Evolutionary conservation across 371 early-diverging fungal genomes (phyloP), one percentile per base, ranked within the genome.

Genomic region (Mortierella sp.): DNA sequence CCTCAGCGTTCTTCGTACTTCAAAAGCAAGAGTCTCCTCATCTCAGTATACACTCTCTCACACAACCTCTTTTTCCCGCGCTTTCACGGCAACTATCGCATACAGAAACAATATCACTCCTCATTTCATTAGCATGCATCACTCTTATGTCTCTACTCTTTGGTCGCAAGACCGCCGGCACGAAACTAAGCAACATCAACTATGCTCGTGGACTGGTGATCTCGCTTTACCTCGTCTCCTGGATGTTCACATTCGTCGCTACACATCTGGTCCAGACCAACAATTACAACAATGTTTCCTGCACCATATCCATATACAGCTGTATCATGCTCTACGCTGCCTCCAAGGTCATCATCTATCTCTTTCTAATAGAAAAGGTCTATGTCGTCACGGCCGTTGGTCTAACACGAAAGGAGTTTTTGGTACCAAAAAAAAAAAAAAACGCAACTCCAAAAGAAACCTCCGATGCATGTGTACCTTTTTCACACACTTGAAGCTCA

Each of bases 321-420:
- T 64, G 65, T 23, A 56, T 72, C 2, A 24, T 81, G 4, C 41
- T 83, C 6, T 83, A 80, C 54, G 80, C 81, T 3, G 27, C 62
- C 9, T 53, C 80, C 27, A 86, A 82, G 54, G 49, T 78, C 17
- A 47, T 78, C 2, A 65, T 85, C 1, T 83, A 76, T 63, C 70
- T 83, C 27, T 83, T 83, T 49, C 73, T 81, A 50, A 82, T 81
- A 42, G 84, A 83, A 72, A 85, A 85, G 80, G 86, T 82, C 9
- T 57, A 55, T 15, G 46, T 58, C 24, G 64, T 64, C 26, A 71
- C 58, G 11, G 37, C 57, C 50, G 58, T 52, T 30, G 57, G 52
- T 12, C 47, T 17, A 30, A 56, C 60, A 15, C 51, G 55, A 7
- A 37, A 14, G 26, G 23, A 59, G 1, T 41, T 32, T 24, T 30